phyloP scores from a whole-genome alignment of 139 green algal species.

The Volvox africanus region DNA sequence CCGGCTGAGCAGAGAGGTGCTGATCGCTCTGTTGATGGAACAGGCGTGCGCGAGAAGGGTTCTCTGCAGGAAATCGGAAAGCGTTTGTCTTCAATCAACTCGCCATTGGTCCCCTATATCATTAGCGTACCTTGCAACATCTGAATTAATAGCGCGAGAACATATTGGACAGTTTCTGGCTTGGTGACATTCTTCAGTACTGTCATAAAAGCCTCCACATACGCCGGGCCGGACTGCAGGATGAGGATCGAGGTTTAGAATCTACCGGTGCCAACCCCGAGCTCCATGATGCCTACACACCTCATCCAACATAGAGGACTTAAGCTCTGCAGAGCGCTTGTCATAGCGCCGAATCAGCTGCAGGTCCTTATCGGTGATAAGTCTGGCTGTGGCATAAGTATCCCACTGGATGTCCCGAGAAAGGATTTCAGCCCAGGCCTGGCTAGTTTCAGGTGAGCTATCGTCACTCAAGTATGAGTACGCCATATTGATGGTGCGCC shows the following conservation, averaged over 20 bases:
- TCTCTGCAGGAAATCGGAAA: constrained; percentile 45
- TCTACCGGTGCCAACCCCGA: not conserved
- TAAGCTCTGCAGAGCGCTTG: constrained; percentile 77
- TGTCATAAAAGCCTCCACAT: constrained; percentile 85
- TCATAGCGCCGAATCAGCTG: constrained; percentile 80
- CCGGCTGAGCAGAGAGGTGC: constrained; percentile 53
- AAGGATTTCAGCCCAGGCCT: constrained; percentile 38
- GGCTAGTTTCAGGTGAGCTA: constrained; percentile 6
- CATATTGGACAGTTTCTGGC: constrained; percentile 94
- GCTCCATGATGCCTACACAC: constrained; percentile 51
- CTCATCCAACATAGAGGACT: constrained; percentile 80
- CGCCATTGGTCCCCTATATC: not conserved
- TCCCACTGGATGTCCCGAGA: constrained; percentile 69
- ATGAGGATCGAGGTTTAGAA: constrained; percentile 17
- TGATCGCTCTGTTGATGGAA: constrained; percentile 74
- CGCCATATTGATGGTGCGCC: constrained; percentile 22
- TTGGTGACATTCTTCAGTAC: constrained; percentile 92
- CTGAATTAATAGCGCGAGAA: constrained; percentile 88
- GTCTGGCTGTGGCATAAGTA: constrained; percentile 83
- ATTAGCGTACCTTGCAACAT: constrained; percentile 73
- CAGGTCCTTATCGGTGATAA: constrained; percentile 81
- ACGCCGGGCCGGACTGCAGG: constrained; percentile 76
- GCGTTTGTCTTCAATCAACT: not conserved
- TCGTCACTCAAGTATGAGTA: constrained; percentile 38
- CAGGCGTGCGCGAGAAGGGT: constrained; percentile 63